Conservation (phyloP, 2,329 filamentous ascomycete species). For the Mollisia scopiformis region DNA sequence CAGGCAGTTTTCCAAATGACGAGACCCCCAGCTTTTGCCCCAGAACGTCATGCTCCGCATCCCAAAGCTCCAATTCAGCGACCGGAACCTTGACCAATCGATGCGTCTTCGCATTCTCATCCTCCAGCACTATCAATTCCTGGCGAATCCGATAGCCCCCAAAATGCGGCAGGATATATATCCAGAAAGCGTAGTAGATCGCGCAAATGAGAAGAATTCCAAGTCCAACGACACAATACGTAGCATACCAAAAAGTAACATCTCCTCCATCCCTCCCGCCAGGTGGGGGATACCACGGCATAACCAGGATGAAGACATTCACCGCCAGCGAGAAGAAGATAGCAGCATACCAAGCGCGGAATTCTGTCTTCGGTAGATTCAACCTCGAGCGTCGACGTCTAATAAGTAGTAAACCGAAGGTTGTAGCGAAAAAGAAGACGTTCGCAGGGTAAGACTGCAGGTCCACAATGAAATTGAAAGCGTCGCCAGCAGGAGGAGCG, state of each 20-base stretch:
- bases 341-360: slow-evolving; percentile 60
- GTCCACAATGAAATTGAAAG: slow-evolving; percentile 67
- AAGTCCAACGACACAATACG: slow-evolving; percentile 67
- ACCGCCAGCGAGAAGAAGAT: slow-evolving; percentile 62
- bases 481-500: slow-evolving; percentile 63
- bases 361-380: slow-evolving; percentile 51
- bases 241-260: slow-evolving; percentile 76
- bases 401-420: slow-evolving; percentile 59
- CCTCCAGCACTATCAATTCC: slow-evolving; percentile 49
- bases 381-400: slow-evolving; percentile 56
- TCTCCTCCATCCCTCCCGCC: slow-evolving; percentile 64
- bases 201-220: slow-evolving; percentile 42
- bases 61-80: slow-evolving; percentile 55
- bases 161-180: slow-evolving; percentile 46
- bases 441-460: no score
- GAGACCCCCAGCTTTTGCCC: no score
- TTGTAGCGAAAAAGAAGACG: slow-evolving; percentile 44
- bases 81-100: slow-evolving; percentile 55
- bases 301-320: slow-evolving; percentile 65
- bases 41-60: slow-evolving; percentile 60
- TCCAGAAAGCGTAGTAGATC: background rate
- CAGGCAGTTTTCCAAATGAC: no score
- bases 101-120: slow-evolving; percentile 44
- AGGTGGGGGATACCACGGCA: slow-evolving; percentile 73
- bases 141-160: slow-evolving; percentile 53